Conservation (phyloP, 345 rosid species). For the Eucalyptus curtisii region DNA sequence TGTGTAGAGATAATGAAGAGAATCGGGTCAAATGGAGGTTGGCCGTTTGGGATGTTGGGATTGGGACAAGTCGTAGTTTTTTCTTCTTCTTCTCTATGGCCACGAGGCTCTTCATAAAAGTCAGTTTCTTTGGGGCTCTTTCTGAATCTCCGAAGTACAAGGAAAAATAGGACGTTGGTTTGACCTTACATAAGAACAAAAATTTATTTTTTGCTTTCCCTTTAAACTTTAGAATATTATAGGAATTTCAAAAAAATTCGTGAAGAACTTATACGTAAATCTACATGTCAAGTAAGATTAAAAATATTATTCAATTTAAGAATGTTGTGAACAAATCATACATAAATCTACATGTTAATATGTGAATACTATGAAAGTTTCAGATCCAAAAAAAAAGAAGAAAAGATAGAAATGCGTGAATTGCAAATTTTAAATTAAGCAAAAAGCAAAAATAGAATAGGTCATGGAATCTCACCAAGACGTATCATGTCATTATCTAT, state of each 20-base stretch:
- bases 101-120: background rate
- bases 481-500: background rate
- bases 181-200: background rate
- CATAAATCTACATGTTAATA: background rate
- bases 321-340: background rate
- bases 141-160: background rate
- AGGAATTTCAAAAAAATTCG: background rate
- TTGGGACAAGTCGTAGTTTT: background rate
- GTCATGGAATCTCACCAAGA: background rate
- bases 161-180: background rate
- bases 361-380: background rate
- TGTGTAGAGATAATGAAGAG: background rate
- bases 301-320: background rate
- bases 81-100: background rate
- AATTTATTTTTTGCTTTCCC: background rate
- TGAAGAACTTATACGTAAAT: background rate
- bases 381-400: too few species aligned
- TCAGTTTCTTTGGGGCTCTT: background rate
- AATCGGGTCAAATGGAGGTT: background rate
- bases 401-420: rapidly evolving
- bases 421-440: background rate
- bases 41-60: background rate
- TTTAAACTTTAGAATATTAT: background rate
- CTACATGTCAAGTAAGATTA: background rate
- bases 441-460: background rate